Evolutionary conservation across 208 protist species (phyloP).

Genomic region (Leptomonas pyrrhocoris): DNA sequence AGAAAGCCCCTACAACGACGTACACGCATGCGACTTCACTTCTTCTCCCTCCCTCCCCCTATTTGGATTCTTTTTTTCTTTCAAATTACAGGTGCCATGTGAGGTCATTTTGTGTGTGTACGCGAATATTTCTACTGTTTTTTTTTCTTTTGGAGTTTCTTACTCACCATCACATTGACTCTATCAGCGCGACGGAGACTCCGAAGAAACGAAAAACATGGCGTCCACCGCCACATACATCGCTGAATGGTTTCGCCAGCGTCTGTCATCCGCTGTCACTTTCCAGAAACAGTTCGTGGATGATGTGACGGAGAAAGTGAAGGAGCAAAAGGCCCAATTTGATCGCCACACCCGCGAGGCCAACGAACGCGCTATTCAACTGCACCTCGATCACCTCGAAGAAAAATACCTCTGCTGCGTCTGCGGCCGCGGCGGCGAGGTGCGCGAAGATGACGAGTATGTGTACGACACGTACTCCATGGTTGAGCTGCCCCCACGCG

Average conservation of each 20-base stretch:
- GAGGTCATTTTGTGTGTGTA: no score
- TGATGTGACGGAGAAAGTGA: conserved; percentile 66
- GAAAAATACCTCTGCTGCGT: conserved; percentile 86
- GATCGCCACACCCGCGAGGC: conserved; percentile 55
- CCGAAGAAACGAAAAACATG: conserved; percentile 14
- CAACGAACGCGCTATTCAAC: conserved; percentile 64
- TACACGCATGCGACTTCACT: no score
- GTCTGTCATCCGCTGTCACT: conserved; percentile 63
- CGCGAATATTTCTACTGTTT: no score
- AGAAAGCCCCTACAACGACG: no score
- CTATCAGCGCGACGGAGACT: no score
- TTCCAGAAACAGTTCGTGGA: conserved; percentile 88
- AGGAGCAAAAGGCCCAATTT: conserved; percentile 57
- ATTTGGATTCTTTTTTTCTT: no score
- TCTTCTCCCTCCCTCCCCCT: no score
- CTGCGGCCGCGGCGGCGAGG: conserved; percentile 69
- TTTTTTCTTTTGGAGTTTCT: no score
- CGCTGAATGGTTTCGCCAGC: conserved; percentile 48
- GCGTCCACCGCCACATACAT: conserved; percentile 21
- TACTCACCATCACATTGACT: no score
- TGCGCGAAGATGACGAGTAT: conserved; percentile 57
- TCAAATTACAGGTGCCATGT: no score
- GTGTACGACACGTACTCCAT: conserved; percentile 70
- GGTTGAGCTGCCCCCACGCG: conserved; percentile 50
- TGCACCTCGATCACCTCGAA: conserved; percentile 78